Conservation (phyloP, 164 flowering plant species). For the Litsea cubeba region DNA sequence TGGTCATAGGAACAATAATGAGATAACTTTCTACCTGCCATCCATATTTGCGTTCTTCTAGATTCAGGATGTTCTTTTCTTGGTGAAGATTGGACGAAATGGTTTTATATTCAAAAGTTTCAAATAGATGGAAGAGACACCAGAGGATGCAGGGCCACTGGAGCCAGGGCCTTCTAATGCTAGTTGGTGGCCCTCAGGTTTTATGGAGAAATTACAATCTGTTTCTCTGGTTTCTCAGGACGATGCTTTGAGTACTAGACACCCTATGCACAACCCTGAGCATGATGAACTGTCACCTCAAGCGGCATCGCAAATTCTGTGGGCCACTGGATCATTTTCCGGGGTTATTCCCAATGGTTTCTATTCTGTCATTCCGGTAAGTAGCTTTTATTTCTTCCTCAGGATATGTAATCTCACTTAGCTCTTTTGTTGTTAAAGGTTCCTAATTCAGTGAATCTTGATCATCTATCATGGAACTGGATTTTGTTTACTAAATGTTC, state of each 20-base stretch:
- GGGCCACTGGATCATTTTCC: constrained; percentile 80
- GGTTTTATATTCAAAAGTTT: constrained; percentile 41
- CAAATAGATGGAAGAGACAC: constrained; percentile 73
- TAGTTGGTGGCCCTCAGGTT: constrained; percentile 81
- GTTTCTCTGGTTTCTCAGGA: constrained; percentile 61
- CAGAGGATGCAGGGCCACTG: constrained; percentile 57
- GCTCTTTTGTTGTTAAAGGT: not conserved
- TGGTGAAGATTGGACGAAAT: constrained; percentile 51
- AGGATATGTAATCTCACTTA: not conserved
- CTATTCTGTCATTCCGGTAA: constrained; percentile 85
- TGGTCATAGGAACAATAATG: constrained; percentile 4
- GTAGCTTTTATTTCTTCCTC: constrained; percentile 14
- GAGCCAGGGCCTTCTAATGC: constrained; percentile 61
- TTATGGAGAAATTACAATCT: constrained; percentile 66
- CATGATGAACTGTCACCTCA: constrained; percentile 48
- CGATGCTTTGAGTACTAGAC: constrained; percentile 35
- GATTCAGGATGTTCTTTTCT: constrained; percentile 28
- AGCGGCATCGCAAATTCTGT: constrained; percentile 76
- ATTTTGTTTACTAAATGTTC: not conserved
- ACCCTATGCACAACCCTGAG: constrained; percentile 30
- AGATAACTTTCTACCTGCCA: constrained; percentile 9
- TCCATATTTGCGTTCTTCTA: constrained; percentile 7
- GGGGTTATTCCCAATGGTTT: constrained; percentile 93
- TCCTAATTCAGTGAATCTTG: not conserved
- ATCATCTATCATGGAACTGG: not conserved